Evolutionary conservation across 1,284 basidiomycete genomes (phyloP), one percentile per base, ranked within the genome.

Genomic region (Trametes polyzona): DNA sequence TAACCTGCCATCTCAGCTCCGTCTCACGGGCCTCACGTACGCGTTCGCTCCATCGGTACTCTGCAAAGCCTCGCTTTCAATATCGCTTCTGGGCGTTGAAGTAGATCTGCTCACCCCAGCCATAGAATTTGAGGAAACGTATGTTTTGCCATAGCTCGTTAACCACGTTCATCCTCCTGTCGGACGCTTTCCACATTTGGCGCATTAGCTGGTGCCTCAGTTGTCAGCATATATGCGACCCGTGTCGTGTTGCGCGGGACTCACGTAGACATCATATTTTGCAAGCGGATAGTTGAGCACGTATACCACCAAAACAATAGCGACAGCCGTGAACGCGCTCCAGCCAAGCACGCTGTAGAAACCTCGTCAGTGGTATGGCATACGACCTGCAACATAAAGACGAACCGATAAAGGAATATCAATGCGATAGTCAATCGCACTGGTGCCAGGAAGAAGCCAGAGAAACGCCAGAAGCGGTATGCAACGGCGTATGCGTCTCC

Each of bases 141-240:
- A 88, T 82, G 62, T 86, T 88, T 62, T 90, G 80, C 59, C 93
- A 82, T 11, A 95, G 76, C 70, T 95, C 93, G 62, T 90, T 92
- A 59, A 94, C 87, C 12, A 86, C 78, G 51, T 81, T 83, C 81
- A 95, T 92, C 14, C 93, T 78, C 26, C 74, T 74, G 68, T 96
- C 93, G 47, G 86, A 83, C 0, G 90, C 85, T 73, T 77, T 88
- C 83, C 79, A 92, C 44, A 75, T 83, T 57, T 78, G 77, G 66
- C 79, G 79, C 57, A 82, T 88, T 65, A 88, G 78, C 83, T 84
- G 63, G 17, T 19, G 23, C 48, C 37, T 24, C 50, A 16, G 12
- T 24, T 26, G 32, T 36, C 35, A 36, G 35, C 35, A 17, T n/a
- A n/a, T n/a, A n/a, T n/a, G n/a, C n/a, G n/a, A n/a, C n/a, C n/a